A percentile compares a stretch with the other conserved stretches of the same genome.
phyloP scores from a whole-genome alignment of 2,329 filamentous ascomycete species.

The Alternaria viburni region DNA sequence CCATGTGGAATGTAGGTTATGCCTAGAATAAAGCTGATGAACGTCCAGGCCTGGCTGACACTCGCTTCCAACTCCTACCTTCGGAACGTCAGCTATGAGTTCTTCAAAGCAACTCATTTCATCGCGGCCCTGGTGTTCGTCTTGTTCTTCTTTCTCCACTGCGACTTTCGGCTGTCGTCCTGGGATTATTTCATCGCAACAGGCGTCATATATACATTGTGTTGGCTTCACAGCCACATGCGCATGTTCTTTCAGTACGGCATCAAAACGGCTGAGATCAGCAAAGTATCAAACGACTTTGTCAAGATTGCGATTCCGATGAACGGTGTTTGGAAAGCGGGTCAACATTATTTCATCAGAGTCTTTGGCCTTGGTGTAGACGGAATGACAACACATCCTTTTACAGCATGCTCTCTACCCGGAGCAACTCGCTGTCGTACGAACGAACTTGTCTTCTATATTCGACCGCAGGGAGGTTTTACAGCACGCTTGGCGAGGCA shows the following conservation, averaged over 20 bases:
- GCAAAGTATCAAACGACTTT: conserved; percentile 26
- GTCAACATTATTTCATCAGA: conserved; percentile 63
- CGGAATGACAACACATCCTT: conserved; percentile 59
- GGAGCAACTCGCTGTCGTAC: not conserved
- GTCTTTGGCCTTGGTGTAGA: conserved; percentile 56
- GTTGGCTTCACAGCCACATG: conserved; percentile 54
- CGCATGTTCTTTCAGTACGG: conserved; percentile 60
- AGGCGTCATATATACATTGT: conserved; percentile 59
- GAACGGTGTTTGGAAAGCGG: conserved; percentile 56
- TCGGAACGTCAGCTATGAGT: conserved; percentile 63
- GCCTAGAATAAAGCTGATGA: not conserved
- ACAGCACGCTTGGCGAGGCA: conserved; percentile 51
- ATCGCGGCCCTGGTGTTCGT: conserved; percentile 61
- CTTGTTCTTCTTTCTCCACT: conserved; percentile 67
- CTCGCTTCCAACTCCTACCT: conserved; percentile 35
- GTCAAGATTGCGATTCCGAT: conserved; percentile 27
- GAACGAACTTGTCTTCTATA: conserved; percentile 59
- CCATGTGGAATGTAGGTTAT: not conserved
- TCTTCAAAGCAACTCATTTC: conserved; percentile 66
- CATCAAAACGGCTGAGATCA: conserved; percentile 53
- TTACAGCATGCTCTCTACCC: conserved; percentile 62
- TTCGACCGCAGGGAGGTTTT: conserved; percentile 58
- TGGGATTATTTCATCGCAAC: conserved; percentile 68
- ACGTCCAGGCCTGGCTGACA: conserved; percentile 61
- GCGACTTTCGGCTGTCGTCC: conserved; percentile 51